Evolutionary conservation across 805 yeast species (phyloP).

Genomic region (Torulaspora indica): DNA sequence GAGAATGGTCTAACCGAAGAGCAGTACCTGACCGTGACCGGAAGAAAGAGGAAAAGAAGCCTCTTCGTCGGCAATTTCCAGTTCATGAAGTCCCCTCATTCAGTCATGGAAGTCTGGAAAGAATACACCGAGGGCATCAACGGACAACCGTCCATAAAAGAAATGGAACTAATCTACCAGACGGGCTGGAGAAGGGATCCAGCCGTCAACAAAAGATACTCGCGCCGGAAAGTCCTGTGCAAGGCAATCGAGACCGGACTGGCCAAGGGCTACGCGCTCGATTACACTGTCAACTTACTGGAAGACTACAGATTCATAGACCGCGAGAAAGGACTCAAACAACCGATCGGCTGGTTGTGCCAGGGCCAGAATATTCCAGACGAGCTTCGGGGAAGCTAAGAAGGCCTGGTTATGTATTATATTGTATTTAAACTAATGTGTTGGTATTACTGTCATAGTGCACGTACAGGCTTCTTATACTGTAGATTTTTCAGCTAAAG

Average conservation of each 20-base stretch:
- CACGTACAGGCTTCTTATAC: not conserved
- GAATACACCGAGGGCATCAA: conserved; percentile 51
- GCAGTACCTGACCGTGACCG: conserved; percentile 13
- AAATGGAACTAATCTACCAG: conserved; percentile 46
- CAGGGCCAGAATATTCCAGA: conserved; percentile 38
- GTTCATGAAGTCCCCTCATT: conserved; percentile 42
- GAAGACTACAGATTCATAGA: conserved; percentile 44
- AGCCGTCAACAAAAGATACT: conserved; percentile 50
- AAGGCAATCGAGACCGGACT: conserved; percentile 51
- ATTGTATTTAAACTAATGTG: not conserved
- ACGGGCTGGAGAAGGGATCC: conserved; percentile 54
- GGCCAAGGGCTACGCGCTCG: conserved; percentile 42
- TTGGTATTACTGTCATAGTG: conserved; percentile 3
- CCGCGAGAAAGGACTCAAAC: conserved; percentile 40
- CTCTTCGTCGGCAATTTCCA: conserved; percentile 35
- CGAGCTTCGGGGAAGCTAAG: conserved; percentile 13
- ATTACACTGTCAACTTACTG: conserved; percentile 42
- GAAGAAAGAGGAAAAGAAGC: conserved; percentile 25
- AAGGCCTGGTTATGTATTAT: not conserved
- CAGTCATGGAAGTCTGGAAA: conserved; percentile 51
- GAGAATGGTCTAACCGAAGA: conserved; percentile 15
- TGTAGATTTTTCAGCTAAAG: conserved; percentile 4
- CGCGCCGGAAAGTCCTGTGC: conserved; percentile 50
- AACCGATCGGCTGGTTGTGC: conserved; percentile 44
- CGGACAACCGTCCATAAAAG: conserved; percentile 49